These are phyloP conservation scores for Phanerochaete sordida DNA, from an alignment of 768 basidiomycete genomes.

Conservation along the genomic window DNA sequence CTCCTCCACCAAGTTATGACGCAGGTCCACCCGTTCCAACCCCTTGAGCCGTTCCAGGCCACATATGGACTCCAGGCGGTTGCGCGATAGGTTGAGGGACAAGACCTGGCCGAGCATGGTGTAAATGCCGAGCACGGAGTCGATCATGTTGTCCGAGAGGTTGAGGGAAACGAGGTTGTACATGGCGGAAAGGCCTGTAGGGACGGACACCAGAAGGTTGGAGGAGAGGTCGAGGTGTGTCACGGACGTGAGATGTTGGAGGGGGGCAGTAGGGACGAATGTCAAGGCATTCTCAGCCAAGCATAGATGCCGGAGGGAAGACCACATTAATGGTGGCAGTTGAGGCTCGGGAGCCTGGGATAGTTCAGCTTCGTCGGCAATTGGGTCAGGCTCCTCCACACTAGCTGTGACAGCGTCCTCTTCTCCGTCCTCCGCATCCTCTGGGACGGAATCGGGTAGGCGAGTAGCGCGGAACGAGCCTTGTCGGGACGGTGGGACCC, in stretches of 20 bases:
- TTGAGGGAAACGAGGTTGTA: constrained; percentile 87
- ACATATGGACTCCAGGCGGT: constrained; percentile 92
- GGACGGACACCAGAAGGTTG: constrained; percentile 88
- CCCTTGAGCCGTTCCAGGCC: constrained; percentile 88
- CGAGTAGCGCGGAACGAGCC: constrained; percentile 46
- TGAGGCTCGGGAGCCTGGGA: constrained; percentile 30
- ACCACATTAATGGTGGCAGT: constrained; percentile 67
- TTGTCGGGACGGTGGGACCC: constrained; percentile 28
- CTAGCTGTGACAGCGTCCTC: constrained; percentile 17
- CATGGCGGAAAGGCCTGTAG: constrained; percentile 67
- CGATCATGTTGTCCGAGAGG: constrained; percentile 96
- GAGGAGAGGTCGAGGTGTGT: constrained; percentile 87
- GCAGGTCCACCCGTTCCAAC: constrained; percentile 82
- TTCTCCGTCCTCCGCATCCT: constrained; percentile 49
- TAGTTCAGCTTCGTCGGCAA: constrained; percentile 20
- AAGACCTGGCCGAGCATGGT: constrained; percentile 74
- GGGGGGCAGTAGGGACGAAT: constrained; percentile 65
- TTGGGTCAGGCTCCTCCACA: constrained; percentile 17
- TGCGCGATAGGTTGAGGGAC: constrained; percentile 75
- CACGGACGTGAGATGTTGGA: constrained; percentile 67
- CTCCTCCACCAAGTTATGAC: constrained; percentile 77
- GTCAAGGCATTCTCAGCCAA: constrained; percentile 80
- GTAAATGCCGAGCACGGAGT: constrained; percentile 89
- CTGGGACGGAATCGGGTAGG: constrained; percentile 56
- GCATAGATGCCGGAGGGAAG: constrained; percentile 69